Base-by-base conservation (phyloP, 73 alveolate genomes). In the Tetrahymena borealis region DNA sequence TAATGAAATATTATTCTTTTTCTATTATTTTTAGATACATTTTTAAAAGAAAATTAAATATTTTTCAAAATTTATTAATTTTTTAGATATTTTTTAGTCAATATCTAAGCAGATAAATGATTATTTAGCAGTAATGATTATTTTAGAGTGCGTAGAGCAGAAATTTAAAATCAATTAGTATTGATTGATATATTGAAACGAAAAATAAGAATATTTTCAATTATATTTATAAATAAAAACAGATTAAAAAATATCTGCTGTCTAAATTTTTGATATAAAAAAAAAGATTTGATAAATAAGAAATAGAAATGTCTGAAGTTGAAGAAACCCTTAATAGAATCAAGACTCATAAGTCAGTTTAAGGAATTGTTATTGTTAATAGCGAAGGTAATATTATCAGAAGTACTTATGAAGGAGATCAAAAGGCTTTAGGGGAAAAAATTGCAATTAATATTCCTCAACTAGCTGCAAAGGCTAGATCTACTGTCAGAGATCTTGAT, bases 321-420 rank as follows among this genome's bases (percentile, higher is more conserved):
- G 97, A 95, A 36, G 96, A 95, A 95, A 94, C 96, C 20, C 78
- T 95, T 35, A 93, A 91, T 94, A 94, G 97, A 94, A 95, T 95
- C 94, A 94, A 95, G 77, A 95, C 96, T 31, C 97, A 95, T 85
- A 95, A 94, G 39, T 92, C 95, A 31, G 97, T 95, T 10, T 78
- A 95, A 95, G 97, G 96, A 33, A 95, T 95, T 90, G 92, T 95
- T 16, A 95, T 95, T 41, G 78, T 94, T 33, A 95, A 95, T 40
- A 93, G 90, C 78, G 96, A 94, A 36, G 97, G 97, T 28, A 91
- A 93, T 40, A 93, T 95, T 13, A 91, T 91, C 24, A 79, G 91
- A 2, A 93, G 78, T 18, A 90, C 96, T 32, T 93, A 91, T 31
- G 92, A 85, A 42, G 60, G 90, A 3, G 92, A 93, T 33, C 39